Base-by-base conservation (phyloP, 2,329 filamentous ascomycete genomes). In the Rutstroemia sp. region DNA sequence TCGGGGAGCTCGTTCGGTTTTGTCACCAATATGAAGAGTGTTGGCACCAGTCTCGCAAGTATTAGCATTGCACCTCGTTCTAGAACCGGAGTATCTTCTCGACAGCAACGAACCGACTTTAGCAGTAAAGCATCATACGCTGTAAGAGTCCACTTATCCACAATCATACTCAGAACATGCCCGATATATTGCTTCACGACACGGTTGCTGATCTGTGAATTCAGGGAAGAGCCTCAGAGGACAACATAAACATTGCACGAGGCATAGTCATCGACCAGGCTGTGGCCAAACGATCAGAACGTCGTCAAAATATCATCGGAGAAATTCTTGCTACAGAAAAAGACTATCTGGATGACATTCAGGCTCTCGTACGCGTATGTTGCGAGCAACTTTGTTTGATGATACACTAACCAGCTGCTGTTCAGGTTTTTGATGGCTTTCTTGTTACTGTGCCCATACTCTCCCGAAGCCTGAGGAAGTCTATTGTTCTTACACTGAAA, bases 261-360 rank as follows among this genome's bases (percentile, higher is more conserved):
- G 67, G 69, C n/a, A 62, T 68, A 5, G 65, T 71, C 9, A 61
- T 84, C 10, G 90, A 96, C 62, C 80, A 86, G 57, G 83, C 78
- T 30, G 84, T 87, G n/a, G 80, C 81, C 44, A 80, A 84, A 62
- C 82, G 92, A 53, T 82, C 89, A 1, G 72, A 88, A 19, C 87
- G 91, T 65, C 82, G 94, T 59, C 83, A 89, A 14, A 84, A 86
- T 60, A 84, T 95, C 40, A 73, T 97, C 38, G 88, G 94, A 67
- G 94, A 97, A 72, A 75, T 97, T 51, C 83, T 96, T 59, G 80
- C 75, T 56, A 95, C 92, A 0, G 94, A 97, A 70, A 88, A 94
- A 68, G 83, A 86, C 65, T 97, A 97, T 69, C 85, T 97, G 64
- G 83, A 86, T 16, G 92, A 96, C 65, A 72, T 97, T 57, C 89